A percentile compares a stretch with the other conserved stretches of the same genome.
These are phyloP conservation scores for Vickermania spadyakhi DNA, from an alignment of 208 protist genomes.

Conservation along the genomic window DNA sequence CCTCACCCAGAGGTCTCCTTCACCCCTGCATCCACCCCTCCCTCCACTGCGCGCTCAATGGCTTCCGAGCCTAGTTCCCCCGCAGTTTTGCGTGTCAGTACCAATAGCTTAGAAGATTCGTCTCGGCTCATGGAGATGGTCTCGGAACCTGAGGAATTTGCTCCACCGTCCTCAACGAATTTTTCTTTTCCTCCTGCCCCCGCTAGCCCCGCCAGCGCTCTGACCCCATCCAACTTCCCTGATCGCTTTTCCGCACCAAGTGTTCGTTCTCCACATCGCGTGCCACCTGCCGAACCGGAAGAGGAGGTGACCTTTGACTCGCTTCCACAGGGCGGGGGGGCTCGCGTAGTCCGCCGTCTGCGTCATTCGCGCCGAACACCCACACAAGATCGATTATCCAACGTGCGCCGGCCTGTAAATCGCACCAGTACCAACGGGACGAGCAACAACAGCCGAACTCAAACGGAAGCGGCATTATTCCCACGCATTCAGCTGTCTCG, in stretches of 20 bases:
- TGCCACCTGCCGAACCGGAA: not conserved
- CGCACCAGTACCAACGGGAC: too few relatives aligned
- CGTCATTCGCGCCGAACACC: not conserved
- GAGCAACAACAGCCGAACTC: too few relatives aligned
- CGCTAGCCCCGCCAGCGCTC: not conserved
- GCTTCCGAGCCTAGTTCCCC: not conserved
- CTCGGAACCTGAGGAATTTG: not conserved
- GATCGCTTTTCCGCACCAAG: constrained; percentile 1
- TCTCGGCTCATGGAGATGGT: not conserved
- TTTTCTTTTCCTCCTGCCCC: too few relatives aligned
- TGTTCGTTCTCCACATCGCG: not conserved
- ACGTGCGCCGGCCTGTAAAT: not conserved
- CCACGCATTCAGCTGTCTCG: not conserved
- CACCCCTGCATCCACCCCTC: too few relatives aligned
- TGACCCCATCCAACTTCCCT: too few relatives aligned
- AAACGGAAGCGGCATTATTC: too few relatives aligned
- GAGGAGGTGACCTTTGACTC: not conserved
- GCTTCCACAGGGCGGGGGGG: not conserved
- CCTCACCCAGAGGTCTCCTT: too few relatives aligned
- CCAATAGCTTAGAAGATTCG: not conserved
- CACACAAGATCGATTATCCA: not conserved
- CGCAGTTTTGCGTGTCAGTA: not conserved
- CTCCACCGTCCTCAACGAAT: too few relatives aligned
- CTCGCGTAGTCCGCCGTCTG: not conserved
- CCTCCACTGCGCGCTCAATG: too few relatives aligned